These are phyloP conservation scores for Sungouiella blattae DNA, from an alignment of 805 yeast species.

Conservation along the genomic window DNA sequence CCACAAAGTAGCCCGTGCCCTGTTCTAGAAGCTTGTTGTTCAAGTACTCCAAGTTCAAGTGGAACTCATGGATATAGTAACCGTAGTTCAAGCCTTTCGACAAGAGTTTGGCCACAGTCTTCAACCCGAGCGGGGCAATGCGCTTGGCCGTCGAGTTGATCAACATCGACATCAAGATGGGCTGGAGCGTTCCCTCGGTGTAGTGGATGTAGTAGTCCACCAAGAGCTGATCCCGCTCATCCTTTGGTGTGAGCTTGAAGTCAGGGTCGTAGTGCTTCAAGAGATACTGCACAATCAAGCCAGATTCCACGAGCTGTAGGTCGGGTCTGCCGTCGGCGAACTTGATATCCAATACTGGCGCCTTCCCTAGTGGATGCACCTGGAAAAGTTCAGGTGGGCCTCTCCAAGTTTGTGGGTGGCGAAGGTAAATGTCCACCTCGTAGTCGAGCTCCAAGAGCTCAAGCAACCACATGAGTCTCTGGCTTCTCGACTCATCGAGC, in stretches of 20 bases:
- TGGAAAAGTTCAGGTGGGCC: conserved; percentile 40
- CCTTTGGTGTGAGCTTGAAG: conserved; percentile 33
- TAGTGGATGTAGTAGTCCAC: conserved; percentile 54
- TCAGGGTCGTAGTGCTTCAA: conserved; percentile 46
- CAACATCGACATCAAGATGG: conserved; percentile 36
- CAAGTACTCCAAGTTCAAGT: conserved; percentile 34
- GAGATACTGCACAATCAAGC: conserved; percentile 52
- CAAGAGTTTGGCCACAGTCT: conserved; percentile 40
- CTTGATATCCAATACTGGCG: conserved; percentile 52
- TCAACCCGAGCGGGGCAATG: conserved; percentile 47
- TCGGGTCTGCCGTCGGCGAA: conserved; percentile 33
- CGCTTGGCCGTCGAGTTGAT: conserved; percentile 40
- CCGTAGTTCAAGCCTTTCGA: conserved; percentile 45
- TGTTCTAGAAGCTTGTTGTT: conserved; percentile 33
- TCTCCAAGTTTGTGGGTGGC: conserved; percentile 45
- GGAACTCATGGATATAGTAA: conserved; percentile 48
- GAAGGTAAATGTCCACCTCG: conserved; percentile 48
- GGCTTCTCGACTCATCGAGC: conserved; percentile 57
- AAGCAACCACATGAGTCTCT: conserved; percentile 61
- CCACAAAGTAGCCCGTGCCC: conserved; percentile 44
- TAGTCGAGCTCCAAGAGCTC: conserved; percentile 57
- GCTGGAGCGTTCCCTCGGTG: conserved; percentile 62
- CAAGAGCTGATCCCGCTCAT: conserved; percentile 37
- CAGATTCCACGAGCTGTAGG: conserved; percentile 54
- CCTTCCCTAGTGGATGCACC: conserved; percentile 60